Conservation (phyloP, 2,329 filamentous ascomycete species). For the Aspergillus brasiliensis region DNA sequence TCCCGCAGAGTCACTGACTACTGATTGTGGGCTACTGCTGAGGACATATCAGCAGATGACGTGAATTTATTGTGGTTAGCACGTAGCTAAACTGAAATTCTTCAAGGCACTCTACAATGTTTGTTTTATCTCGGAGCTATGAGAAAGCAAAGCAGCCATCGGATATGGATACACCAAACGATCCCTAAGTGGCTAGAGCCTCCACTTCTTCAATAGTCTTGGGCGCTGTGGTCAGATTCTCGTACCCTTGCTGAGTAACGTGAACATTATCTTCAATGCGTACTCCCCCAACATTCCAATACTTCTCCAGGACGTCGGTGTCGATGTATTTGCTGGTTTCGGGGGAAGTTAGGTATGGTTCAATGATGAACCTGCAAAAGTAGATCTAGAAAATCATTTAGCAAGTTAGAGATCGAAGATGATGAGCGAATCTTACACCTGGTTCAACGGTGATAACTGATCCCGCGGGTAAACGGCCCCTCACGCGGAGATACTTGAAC, state of each 20-base stretch:
- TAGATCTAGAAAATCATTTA: constrained; percentile 61
- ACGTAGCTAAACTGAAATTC: no score
- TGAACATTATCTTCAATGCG: constrained; percentile 90
- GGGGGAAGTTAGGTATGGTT: constrained; percentile 73
- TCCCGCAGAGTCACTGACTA: no score
- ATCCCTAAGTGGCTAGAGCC: constrained; percentile 34
- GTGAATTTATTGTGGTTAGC: no score
- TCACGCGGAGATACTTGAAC: constrained; percentile 83
- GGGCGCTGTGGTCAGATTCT: constrained; percentile 80
- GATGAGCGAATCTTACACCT: constrained; percentile 60
- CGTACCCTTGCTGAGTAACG: constrained; percentile 74
- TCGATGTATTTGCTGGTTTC: constrained; percentile 78
- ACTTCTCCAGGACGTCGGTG: constrained; percentile 68
- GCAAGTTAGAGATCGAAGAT: neutral
- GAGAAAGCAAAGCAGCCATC: neutral
- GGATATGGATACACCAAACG: neutral
- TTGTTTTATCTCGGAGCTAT: neutral
- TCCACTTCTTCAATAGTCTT: constrained; percentile 72
- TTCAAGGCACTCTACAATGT: no score
- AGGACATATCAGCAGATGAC: no score
- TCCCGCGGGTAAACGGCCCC: constrained; percentile 72
- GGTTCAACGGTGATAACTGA: constrained; percentile 94
- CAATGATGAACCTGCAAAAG: constrained; percentile 87
- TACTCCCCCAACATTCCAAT: constrained; percentile 88
- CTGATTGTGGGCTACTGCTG: no score